Conservation (phyloP, 495 filamentous ascomycete species). For the Copromyces sp. region DNA sequence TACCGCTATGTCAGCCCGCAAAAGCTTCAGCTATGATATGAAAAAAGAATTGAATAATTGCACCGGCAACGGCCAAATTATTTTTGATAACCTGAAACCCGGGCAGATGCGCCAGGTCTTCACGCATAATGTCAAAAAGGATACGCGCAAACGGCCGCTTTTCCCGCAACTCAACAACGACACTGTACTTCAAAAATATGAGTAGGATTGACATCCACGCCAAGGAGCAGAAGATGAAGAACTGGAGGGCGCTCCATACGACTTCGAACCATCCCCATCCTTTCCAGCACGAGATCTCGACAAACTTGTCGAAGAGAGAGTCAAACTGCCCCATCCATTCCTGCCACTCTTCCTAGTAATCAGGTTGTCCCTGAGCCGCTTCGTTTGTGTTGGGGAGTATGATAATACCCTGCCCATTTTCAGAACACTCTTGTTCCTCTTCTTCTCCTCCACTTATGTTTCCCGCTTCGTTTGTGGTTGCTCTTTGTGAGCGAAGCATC, state of each 20-base stretch:
- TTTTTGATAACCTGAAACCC: not conserved
- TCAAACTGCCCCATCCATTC: not conserved
- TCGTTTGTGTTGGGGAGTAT: not conserved
- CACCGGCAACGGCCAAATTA: not conserved
- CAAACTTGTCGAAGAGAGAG: not conserved
- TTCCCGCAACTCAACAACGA: not conserved
- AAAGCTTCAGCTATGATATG: not conserved
- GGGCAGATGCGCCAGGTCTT: not conserved
- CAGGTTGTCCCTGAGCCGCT: not conserved
- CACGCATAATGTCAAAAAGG: not conserved
- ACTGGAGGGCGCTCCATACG: not conserved
- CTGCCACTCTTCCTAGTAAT: not conserved
- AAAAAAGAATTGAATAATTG: not conserved
- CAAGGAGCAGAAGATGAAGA: not conserved
- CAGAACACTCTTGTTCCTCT: not conserved
- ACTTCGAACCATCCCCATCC: not conserved
- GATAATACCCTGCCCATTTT: not conserved
- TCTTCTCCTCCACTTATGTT: not conserved
- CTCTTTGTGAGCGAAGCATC: not conserved
- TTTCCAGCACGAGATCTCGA: not conserved
- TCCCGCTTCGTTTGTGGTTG: not conserved
- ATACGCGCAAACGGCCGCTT: not conserved
- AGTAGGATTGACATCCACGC: not conserved
- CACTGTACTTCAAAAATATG: not conserved
- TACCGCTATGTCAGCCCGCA: not conserved